Evolutionary conservation across 179 eudicot species (phyloP).

Genomic region (Beta lomatogona): DNA sequence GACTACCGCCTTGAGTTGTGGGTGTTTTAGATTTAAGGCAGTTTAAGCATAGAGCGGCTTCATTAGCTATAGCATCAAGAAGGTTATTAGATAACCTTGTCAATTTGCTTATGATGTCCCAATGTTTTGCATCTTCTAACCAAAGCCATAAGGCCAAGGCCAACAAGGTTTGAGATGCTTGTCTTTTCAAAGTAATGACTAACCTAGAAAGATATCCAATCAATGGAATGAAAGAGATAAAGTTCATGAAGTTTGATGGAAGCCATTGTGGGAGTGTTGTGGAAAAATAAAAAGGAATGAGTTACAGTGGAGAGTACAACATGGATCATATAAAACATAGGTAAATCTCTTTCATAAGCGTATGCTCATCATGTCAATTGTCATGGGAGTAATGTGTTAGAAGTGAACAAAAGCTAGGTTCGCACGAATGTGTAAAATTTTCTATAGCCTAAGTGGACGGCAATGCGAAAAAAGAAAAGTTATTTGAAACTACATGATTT

Average conservation of each 20-base stretch:
- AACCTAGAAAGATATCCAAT: constrained; percentile 41
- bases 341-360: not conserved
- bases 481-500: too few relatives aligned
- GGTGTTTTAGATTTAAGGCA: constrained; percentile 30
- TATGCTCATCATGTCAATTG: not conserved
- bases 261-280: constrained; percentile 29
- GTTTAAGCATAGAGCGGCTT: constrained; percentile 38
- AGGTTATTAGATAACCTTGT: constrained; percentile 13
- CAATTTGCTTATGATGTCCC: constrained; percentile 22
- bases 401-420: not conserved
- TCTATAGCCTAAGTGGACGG: not conserved
- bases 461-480: not conserved
- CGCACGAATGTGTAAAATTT: not conserved
- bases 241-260: constrained; percentile 42
- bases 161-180: constrained; percentile 38
- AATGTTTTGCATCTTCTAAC: constrained; percentile 32
- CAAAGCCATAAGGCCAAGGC: constrained; percentile 47
- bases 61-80: constrained; percentile 40
- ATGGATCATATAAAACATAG: not conserved
- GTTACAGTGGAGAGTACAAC: not conserved
- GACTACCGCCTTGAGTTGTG: constrained; percentile 27
- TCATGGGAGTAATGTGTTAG: not conserved
- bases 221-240: constrained; percentile 31
- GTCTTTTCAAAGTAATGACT: constrained; percentile 30
- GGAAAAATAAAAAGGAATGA: not conserved